Evolutionary conservation across 2,329 filamentous ascomycete species (phyloP), one percentile per base, ranked within the genome.

Genomic region (Calonectria montana): DNA sequence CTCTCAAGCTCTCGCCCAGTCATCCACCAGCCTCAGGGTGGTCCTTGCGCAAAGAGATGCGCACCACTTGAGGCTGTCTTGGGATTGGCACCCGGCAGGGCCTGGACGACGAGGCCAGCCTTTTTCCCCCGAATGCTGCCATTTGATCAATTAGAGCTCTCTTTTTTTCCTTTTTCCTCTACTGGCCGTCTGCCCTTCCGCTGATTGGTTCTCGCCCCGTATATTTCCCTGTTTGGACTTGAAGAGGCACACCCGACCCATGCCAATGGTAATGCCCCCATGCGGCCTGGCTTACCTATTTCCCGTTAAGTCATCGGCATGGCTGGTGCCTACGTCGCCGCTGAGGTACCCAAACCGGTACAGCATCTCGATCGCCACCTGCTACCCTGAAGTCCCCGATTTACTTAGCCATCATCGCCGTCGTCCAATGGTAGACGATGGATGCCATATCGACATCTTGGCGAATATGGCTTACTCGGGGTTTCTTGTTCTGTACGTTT

Each of bases 11-110:
- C n/a, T 63, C n/a, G 23, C 43, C 59, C 25, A 63, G 66, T 53
- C 65, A 63, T 61, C 62, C 66, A 73, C 75, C 75, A 77, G 70
- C 75, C 75, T 77, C 75, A 72, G 41, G 62, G 65, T 68, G 76
- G 77, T 74, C 71, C 71, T 69, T 65, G 64, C 69, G 64, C 48
- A 12, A 12, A 35, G 75, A 69, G 69, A 67, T 62, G 57, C 69
- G 63, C 63, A 62, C 65, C 64, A 71, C 69, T 62, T 29, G 21
- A 35, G 59, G 35, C 68, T 66, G 25, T 35, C 43, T 23, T 29
- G 41, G 68, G 29, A 65, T 39, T 59, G 67, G 67, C 48, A 64
- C 48, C 57, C 43, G 13, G 47, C 43, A 43, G 53, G 53, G 61
- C 61, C 67, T 48, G 65, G 47, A 69, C 59, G 48, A 67, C 53